Evolutionary conservation across 345 rosid species (phyloP).

Genomic region (Eucalyptus virginea): DNA sequence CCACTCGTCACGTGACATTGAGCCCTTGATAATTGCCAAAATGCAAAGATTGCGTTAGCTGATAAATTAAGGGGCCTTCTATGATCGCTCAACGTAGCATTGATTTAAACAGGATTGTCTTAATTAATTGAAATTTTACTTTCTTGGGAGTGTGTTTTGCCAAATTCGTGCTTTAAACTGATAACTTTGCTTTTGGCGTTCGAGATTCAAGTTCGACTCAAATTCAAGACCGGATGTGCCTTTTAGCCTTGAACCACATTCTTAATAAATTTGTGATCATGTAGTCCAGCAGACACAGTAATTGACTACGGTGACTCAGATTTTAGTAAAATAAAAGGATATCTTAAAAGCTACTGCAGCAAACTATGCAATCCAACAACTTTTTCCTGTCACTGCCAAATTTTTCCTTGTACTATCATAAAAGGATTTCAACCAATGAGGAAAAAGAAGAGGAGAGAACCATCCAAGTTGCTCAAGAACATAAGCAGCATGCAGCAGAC

Average conservation of each 20-base stretch:
- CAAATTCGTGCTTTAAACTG: neutral
- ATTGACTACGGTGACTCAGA: neutral
- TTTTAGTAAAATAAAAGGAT: neutral
- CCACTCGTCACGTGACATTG: too few species aligned
- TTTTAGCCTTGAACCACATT: neutral
- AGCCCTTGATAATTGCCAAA: neutral
- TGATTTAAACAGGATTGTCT: too few species aligned
- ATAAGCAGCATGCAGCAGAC: neutral
- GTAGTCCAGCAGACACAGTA: neutral
- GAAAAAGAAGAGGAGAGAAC: neutral
- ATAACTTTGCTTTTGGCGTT: neutral
- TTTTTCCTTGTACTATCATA: too few species aligned
- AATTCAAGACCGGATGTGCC: neutral
- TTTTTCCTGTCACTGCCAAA: neutral
- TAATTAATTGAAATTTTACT: too few species aligned
- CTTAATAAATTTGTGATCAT: neutral
- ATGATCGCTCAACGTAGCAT: neutral
- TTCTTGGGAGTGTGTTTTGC: neutral
- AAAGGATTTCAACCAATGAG: neutral
- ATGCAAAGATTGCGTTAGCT: neutral
- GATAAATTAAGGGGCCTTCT: neutral
- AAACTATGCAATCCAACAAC: neutral
- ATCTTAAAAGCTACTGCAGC: neutral
- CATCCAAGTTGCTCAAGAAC: neutral
- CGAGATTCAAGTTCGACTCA: neutral